phyloP scores from a whole-genome alignment of 192 early-diverging fungal species.

The Rhizophagus clarus region DNA sequence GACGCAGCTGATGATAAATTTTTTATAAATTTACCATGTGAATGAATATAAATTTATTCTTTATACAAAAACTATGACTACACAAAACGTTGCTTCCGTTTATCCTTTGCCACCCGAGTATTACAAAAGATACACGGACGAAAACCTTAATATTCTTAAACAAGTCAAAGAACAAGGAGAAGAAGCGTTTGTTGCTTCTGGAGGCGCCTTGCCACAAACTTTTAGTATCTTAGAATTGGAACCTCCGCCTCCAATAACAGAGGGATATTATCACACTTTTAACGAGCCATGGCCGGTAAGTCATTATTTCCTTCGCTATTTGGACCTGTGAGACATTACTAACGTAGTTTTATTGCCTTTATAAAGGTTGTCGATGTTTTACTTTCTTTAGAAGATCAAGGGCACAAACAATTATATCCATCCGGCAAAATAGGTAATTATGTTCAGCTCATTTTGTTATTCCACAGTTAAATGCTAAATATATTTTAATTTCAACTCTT shows the following conservation, averaged over 20 bases:
- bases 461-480: background rate
- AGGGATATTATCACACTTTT: slow-evolving; percentile 63
- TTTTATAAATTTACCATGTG: background rate
- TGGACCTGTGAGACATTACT: background rate
- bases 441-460: background rate
- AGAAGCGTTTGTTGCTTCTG: background rate
- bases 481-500: background rate
- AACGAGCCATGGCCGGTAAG: slow-evolving; percentile 70
- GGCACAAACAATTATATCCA: slow-evolving; percentile 62
- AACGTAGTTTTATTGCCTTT: background rate
- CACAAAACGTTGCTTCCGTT: slow-evolving; percentile 38
- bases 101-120: slow-evolving; percentile 72
- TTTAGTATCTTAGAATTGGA: slow-evolving; percentile 53
- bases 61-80: background rate
- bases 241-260: slow-evolving; percentile 55
- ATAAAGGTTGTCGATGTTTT: slow-evolving; percentile 48
- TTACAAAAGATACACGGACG: slow-evolving; percentile 64
- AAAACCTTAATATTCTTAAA: slow-evolving; percentile 51
- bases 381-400: slow-evolving; percentile 54
- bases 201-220: slow-evolving; percentile 6
- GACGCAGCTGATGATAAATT: background rate
- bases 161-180: slow-evolving; percentile 14
- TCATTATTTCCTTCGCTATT: background rate
- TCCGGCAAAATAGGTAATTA: slow-evolving; percentile 41
- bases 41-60: background rate